Evolutionary conservation across 129 eudicot species (phyloP), one percentile per base, ranked within the genome.

Genomic region (Dittrichia graveolens): DNA sequence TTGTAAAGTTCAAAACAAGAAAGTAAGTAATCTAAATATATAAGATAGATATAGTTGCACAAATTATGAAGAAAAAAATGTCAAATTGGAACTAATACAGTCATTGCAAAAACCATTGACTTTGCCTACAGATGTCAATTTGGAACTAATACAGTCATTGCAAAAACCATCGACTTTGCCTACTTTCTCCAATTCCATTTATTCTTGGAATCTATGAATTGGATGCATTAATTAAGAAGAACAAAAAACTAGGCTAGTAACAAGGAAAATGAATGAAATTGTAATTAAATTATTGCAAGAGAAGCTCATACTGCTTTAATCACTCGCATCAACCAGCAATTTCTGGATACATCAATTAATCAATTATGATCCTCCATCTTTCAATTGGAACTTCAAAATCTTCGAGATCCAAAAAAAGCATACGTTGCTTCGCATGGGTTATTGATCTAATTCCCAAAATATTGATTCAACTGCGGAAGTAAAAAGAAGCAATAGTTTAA

Each of bases 371-470:
- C 46, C 46, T 57, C 58, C 67, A 68, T 48, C 4, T 47, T 68
- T 37, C 9, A 68, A 49, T 35, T 37, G 15, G 8, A 10, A 42
- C 13, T 11, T 11, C 13, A 48, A 14, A 0, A 59, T 60, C 46
- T 35, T 57, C 67, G 19, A 57, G 56, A 71, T 57, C 66, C 67
- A 57, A 58, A 72, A 72, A 13, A 15, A 44, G 44, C 54, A 41
- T 65, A 10, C 18, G 1, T 65, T 65, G 48, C 11, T 43, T 67
- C 59, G 57, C 75, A 71, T 71, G 65, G 65, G 55, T 42, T 54
- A 44, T 4, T 42, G 34, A 71, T 42, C 63, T 5, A 69, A 53
- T 54, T 56, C 75, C 49, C 14, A 4, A 69, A 70, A 54, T 18
- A 63, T 57, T 70, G 65, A 71, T 24, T 4, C 46, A 72, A 43